Conservation (phyloP, 345 rosid genomes). For the Pugionium dolabratum region DNA sequence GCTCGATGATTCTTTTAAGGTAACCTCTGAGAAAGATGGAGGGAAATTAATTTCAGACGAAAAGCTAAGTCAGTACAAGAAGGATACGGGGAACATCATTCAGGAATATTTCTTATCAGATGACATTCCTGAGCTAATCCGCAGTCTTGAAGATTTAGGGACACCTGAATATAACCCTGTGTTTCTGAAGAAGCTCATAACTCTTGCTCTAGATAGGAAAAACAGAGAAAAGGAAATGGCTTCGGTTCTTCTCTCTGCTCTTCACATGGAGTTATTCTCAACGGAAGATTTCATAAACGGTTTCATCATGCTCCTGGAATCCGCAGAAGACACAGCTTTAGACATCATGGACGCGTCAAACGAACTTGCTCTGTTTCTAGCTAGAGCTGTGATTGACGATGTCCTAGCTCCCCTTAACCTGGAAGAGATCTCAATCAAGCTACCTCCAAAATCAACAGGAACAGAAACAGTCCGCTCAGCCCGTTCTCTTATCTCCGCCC, state of each 20-base stretch:
- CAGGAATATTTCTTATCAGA: constrained; percentile 97
- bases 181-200: constrained; percentile 85
- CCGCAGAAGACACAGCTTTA: constrained; percentile 93
- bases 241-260: constrained; percentile 87
- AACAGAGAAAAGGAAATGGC: constrained; percentile 99
- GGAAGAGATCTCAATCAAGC: constrained; percentile 73
- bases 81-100: constrained; percentile 74
- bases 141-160: constrained; percentile 78
- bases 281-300: constrained; percentile 88
- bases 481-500: constrained; percentile 76
- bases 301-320: constrained; percentile 88
- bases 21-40: constrained; percentile 49
- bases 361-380: constrained; percentile 94
- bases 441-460: constrained; percentile 84
- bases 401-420: constrained; percentile 89
- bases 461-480: constrained; percentile 78
- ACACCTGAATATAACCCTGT: constrained; percentile 72
- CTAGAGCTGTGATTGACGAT: constrained; percentile 97
- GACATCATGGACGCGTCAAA: constrained; percentile 96
- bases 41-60: constrained; percentile 46
- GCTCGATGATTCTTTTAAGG: constrained; percentile 70
- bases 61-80: constrained; percentile 66
- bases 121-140: constrained; percentile 94
- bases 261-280: constrained; percentile 93
- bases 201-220: constrained; percentile 95